These are phyloP conservation scores for Musa troglodytarum DNA, from an alignment of 176 grass and related monocot species.

Conservation along the genomic window DNA sequence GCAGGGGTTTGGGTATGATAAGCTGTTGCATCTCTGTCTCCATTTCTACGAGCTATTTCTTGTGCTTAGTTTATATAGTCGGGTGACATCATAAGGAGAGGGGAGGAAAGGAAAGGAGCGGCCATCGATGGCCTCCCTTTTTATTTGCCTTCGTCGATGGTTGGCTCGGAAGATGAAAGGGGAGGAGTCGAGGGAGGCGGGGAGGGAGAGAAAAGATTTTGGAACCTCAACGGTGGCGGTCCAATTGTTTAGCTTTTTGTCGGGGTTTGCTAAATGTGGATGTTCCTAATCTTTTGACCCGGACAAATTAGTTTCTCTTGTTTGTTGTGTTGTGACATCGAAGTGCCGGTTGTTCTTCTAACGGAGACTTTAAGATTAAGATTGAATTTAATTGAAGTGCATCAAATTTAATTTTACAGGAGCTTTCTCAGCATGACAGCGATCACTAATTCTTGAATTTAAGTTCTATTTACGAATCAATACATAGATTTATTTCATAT, in stretches of 20 bases:
- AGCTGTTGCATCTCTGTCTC: constrained; percentile 29
- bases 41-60: constrained; percentile 18
- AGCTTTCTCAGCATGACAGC: no score
- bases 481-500: no score
- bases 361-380: no score
- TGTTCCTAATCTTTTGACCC: not conserved
- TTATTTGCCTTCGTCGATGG: not conserved
- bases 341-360: no score
- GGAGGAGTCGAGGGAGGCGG: not conserved
- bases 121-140: not conserved
- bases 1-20: constrained; percentile 18
- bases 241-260: not conserved
- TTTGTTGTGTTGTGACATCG: no score
- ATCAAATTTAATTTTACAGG: no score
- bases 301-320: not conserved
- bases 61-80: not conserved
- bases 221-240: not conserved
- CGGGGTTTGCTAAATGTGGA: not conserved
- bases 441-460: no score
- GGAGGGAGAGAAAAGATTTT: not conserved
- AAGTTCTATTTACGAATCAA: no score
- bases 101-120: not conserved
- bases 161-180: not conserved
- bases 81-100: not conserved
- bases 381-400: no score